Percentiles rank a stretch among this genome's conserved stretches.
These are phyloP conservation scores for Rhytidhysteron rufulum DNA, from an alignment of 2,329 filamentous ascomycete species.

Conservation along the genomic window DNA sequence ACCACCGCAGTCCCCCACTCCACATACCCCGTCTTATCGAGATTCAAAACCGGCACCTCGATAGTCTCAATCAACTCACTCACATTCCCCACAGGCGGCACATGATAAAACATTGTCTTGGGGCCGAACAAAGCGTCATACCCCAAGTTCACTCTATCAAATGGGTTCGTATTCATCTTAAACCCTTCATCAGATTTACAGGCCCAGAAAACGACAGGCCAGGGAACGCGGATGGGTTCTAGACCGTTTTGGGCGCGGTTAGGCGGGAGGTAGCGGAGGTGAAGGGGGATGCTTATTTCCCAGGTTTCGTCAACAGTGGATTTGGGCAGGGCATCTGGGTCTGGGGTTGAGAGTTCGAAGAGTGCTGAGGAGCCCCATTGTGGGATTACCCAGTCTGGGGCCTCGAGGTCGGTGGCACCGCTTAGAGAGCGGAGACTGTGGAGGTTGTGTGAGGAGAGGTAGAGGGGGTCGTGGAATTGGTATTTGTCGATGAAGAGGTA, in stretches of 20 bases:
- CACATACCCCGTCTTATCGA: slow-evolving; percentile 32
- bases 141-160: slow-evolving; percentile 79
- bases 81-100: slow-evolving; percentile 28
- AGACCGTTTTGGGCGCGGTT: slow-evolving; percentile 47
- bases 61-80: slow-evolving; percentile 28
- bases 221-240: slow-evolving; percentile 58
- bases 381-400: slow-evolving; percentile 73
- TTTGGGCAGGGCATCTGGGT: slow-evolving; percentile 13
- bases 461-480: slow-evolving; percentile 72
- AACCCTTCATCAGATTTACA: slow-evolving; percentile 64
- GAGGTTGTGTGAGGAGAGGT: slow-evolving; percentile 77
- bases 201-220: slow-evolving; percentile 87
- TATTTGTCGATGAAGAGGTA: slow-evolving; percentile 83
- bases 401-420: slow-evolving; percentile 83
- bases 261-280: slow-evolving; percentile 71
- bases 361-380: slow-evolving; percentile 78
- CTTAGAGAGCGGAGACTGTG: slow-evolving; percentile 63
- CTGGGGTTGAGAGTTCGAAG: slow-evolving; percentile 64
- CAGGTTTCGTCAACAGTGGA: slow-evolving; percentile 45
- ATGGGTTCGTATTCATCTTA: slow-evolving; percentile 74
- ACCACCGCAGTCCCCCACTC: slow-evolving; percentile 41
- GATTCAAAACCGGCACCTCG: slow-evolving; percentile 42
- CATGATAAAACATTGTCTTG: slow-evolving; percentile 79
- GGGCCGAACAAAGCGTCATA: slow-evolving; percentile 78
- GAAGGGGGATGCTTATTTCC: slow-evolving; percentile 72